Conservation (phyloP, 768 basidiomycete genomes). For the Paxillus ammoniavirescens region DNA sequence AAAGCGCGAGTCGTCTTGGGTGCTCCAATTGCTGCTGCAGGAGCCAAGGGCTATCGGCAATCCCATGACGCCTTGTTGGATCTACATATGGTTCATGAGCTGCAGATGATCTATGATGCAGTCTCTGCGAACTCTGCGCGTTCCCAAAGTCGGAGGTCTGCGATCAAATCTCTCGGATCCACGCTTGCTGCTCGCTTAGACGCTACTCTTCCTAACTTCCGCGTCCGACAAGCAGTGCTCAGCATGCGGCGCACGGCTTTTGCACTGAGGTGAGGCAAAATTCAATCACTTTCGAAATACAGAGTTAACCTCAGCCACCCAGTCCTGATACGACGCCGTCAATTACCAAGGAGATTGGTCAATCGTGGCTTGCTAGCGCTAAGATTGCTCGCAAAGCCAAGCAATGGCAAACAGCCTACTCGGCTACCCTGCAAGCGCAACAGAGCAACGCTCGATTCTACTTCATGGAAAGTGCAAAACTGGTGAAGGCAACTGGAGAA, state of each 20-base stretch:
- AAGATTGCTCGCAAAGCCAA: constrained; percentile 95
- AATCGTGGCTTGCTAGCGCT: constrained; percentile 89
- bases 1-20: constrained; percentile 75
- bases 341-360: constrained; percentile 64
- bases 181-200: constrained; percentile 66
- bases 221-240: constrained; percentile 82
- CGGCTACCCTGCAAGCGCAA: constrained; percentile 87
- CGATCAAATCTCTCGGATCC: constrained; percentile 37
- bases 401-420: constrained; percentile 96
- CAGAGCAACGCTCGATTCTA: constrained; percentile 68
- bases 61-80: constrained; percentile 85
- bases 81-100: constrained; percentile 83
- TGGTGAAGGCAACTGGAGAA: constrained; percentile 76
- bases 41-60: constrained; percentile 76
- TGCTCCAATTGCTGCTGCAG: constrained; percentile 76
- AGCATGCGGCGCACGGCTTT: constrained; percentile 89
- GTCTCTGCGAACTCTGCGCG: constrained; percentile 38
- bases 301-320: constrained; percentile 9
- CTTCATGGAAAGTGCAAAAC: constrained; percentile 89
- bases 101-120: constrained; percentile 62
- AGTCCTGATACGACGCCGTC: constrained; percentile 30
- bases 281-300: not conserved
- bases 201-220: constrained; percentile 82
- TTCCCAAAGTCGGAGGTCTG: constrained; percentile 38
- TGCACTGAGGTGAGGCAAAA: constrained; percentile 53